phyloP scores from a whole-genome alignment of 1,284 basidiomycete genomes.

The Wallemia mellicola region DNA sequence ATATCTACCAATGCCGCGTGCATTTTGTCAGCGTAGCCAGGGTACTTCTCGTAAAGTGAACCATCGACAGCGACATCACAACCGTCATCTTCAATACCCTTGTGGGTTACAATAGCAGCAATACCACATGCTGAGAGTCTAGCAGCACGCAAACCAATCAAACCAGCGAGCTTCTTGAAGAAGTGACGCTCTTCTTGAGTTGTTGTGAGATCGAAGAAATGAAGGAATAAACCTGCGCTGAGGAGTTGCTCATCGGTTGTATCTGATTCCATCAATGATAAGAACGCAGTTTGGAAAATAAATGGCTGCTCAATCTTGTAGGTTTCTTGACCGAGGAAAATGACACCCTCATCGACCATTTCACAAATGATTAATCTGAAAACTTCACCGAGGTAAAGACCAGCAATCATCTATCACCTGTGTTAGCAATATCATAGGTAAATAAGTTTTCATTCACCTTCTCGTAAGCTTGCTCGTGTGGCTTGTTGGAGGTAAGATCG shows the following conservation, averaged over 20 bases:
- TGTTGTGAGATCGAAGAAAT: constrained; percentile 81
- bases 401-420: constrained; percentile 95
- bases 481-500: constrained; percentile 84
- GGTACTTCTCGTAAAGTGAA: constrained; percentile 89
- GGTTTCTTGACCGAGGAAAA: constrained; percentile 91
- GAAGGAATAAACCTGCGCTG: constrained; percentile 80
- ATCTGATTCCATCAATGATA: constrained; percentile 88
- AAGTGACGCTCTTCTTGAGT: constrained; percentile 79
- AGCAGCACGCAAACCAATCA: constrained; percentile 69
- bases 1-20: constrained; percentile 69
- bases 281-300: constrained; percentile 81
- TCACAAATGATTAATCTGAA: constrained; percentile 77
- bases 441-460: too few species aligned
- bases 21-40: constrained; percentile 60
- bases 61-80: constrained; percentile 76
- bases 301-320: constrained; percentile 88
- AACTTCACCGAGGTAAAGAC: constrained; percentile 88
- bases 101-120: constrained; percentile 72
- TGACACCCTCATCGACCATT: constrained; percentile 78
- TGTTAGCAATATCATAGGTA: too few species aligned
- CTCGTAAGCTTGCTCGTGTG: constrained; percentile 64
- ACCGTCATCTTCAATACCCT: constrained; percentile 61
- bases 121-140: constrained; percentile 73
- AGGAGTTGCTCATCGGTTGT: constrained; percentile 92
- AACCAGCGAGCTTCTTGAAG: constrained; percentile 64